phyloP scores from a whole-genome alignment of 2,329 filamentous ascomycete species.

The Colletotrichum gigasporum region DNA sequence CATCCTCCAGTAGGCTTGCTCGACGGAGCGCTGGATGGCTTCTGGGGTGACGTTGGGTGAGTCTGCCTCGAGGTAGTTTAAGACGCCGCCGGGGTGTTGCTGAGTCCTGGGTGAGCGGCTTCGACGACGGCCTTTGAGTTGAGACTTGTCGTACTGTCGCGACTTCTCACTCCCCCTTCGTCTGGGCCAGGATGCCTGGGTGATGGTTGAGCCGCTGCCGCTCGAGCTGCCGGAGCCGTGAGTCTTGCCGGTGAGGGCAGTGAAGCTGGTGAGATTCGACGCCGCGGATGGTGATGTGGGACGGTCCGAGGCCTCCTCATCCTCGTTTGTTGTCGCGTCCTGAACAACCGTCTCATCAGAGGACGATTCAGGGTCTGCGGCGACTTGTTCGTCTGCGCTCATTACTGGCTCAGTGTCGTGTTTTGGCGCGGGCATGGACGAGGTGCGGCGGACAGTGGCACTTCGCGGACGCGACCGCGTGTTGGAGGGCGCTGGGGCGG shows the following conservation, averaged over 20 bases:
- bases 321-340: neutral
- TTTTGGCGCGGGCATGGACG: slow-evolving; percentile 3
- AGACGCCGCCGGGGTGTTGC: slow-evolving; percentile 41
- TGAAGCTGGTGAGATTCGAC: slow-evolving; percentile 41
- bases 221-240: slow-evolving; percentile 49
- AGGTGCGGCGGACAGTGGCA: slow-evolving; percentile 23
- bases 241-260: slow-evolving; percentile 38
- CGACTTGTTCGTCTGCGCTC: neutral
- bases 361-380: slow-evolving; percentile 14
- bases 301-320: neutral
- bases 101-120: slow-evolving; percentile 30
- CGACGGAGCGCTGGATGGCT: slow-evolving; percentile 42
- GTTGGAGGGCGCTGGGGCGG: slow-evolving; percentile 7
- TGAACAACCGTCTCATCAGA: slow-evolving; percentile 24
- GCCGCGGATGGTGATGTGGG: slow-evolving; percentile 42
- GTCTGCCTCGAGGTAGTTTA: slow-evolving; percentile 68
- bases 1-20: slow-evolving; percentile 39
- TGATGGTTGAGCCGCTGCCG: slow-evolving; percentile 52
- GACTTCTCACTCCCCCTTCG: slow-evolving; percentile 24
- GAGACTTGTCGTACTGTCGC: slow-evolving; percentile 30
- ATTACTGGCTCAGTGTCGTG: neutral
- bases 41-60: slow-evolving; percentile 57
- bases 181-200: slow-evolving; percentile 40
- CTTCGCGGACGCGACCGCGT: slow-evolving; percentile 24
- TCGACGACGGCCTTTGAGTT: slow-evolving; percentile 29